Conservation (phyloP, 164 flowering plant genomes). For the Protea cynaroides region DNA sequence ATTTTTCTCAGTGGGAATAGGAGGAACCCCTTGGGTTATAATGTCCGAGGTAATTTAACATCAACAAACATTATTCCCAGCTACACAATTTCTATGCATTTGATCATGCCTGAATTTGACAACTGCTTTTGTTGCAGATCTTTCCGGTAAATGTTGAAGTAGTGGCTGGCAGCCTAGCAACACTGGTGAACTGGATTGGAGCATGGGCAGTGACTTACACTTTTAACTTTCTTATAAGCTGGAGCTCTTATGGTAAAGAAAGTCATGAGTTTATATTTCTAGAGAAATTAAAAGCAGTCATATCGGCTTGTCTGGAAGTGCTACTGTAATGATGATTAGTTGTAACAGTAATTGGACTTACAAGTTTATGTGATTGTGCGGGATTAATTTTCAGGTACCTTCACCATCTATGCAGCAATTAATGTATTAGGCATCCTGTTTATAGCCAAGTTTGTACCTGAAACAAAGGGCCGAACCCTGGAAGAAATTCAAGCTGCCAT, state of each 20-base stretch:
- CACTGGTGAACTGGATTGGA: constrained; percentile 80
- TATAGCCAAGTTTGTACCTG: no score
- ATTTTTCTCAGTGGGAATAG: constrained; percentile 81
- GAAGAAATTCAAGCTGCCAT: no score
- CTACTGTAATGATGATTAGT: no score
- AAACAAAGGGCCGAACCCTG: no score
- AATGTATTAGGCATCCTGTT: no score
- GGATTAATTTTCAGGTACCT: no score
- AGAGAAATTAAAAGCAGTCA: no score
- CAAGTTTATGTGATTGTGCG: no score
- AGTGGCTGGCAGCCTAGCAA: constrained; percentile 83
- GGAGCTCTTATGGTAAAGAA: constrained; percentile 80
- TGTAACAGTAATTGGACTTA: no score
- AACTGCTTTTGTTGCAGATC: constrained; percentile 39
- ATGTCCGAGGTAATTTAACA: constrained; percentile 77
- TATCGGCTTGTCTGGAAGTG: no score
- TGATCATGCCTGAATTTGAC: not conserved
- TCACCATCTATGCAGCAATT: no score
- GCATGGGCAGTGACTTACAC: constrained; percentile 86
- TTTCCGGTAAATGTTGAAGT: constrained; percentile 88
- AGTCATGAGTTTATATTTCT: no score
- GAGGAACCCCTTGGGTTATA: constrained; percentile 90
- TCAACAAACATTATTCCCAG: not conserved
- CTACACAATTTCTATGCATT: not conserved
- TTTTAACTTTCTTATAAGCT: constrained; percentile 70